Base-by-base conservation (phyloP, 2,329 filamentous ascomycete genomes). In the Elsinoe batatas region DNA sequence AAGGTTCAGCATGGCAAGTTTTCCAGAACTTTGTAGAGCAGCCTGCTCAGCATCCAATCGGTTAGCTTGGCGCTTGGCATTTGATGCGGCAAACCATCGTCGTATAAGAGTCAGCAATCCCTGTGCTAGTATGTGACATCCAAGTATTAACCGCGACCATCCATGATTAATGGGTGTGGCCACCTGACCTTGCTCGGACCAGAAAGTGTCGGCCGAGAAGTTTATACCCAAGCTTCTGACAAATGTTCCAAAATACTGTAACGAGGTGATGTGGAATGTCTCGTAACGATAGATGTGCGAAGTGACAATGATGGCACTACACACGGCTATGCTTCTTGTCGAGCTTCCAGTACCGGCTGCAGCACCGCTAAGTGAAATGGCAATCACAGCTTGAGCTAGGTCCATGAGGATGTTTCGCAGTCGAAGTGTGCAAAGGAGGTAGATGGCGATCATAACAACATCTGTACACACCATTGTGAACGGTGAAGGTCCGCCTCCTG, bases 331-430 rank as follows among this genome's bases (percentile, higher is more conserved):
- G 65, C 85, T 88, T 64, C 84, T 82, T 56, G 84, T 83, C 3
- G 84, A 82, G 53, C 84, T 83, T 58, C 84, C 80, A 62, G 79
- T 80, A 6, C 82, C 81, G 60, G 79, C 83, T 6, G 83, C 85
- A 58, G 89, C 89, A 58, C 90, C 91, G 59, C 91, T 91, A 10
- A 96, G 75, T 0, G 90, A 94, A 57, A 95, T 83, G 57, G 91
- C 91, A 66, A 96, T 94, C 67, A 95, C 89, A 57, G 91, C 88
- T 71, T 96, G 91, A 58, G 91, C 89, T 53, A 95, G 79, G 68
- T 96, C 91, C 63, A 96, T 78, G 57, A 91, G 85, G 65, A 94
- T 85, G 66, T 88, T 88, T 68, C 95, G 91, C 60, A 91, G 81
- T 36, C 60, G 61, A 60, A 93, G 76, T 18, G 54, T 42, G 46